Evolutionary conservation across 495 filamentous ascomycete genomes (phyloP), one percentile per base, ranked within the genome.

Genomic region (Gamarada debralockiae): DNA sequence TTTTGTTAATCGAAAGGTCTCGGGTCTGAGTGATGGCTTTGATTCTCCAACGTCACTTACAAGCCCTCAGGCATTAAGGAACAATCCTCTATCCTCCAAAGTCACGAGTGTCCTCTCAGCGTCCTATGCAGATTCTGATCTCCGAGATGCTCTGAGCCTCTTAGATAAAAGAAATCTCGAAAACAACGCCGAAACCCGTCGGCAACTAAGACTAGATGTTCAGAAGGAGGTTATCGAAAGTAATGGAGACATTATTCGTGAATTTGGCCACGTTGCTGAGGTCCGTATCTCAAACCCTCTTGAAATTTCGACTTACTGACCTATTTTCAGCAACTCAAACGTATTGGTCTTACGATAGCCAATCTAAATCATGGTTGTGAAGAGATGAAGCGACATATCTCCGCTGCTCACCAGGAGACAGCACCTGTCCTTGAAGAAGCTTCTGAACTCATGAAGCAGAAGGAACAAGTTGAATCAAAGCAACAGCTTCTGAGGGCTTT

Each of bases 151-250:
- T 29, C 75, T 99, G 27, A 73, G 77, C 46, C 81, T 88, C 0
- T 72, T 97, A 13, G 92, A 96, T 65, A 72, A 81, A 25, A 74
- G 84, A 20, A 80, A 79, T 1, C 66, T 90, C 13, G 72, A 80
- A 36, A 97, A 97, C 62, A 90, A 80, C 7, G 73, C 86, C 7
- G 89, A 95, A 55, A 86, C 86, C 17, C 77, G 93, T 10, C 81
- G 93, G 25, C 84, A 86, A 57, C 69, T 97, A 12, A 80, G 90
- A 25, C 69, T 95, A 1, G 87, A 96, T 68, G 77, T 95, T 2
- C 91, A 97, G 67, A 91, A 88, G 60, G 91, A 97, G 66, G 87
- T 97, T 27, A 89, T 97, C 40, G 82, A 92, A 53, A 89, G 89
- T 70, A 97, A 97, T 83, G 91, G 85, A 27, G 85, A 90, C 51